A percentile compares a stretch with the other conserved stretches of the same genome.
These are phyloP conservation scores for Podaxis pistillaris DNA, from an alignment of 768 basidiomycete species.

Conservation along the genomic window DNA sequence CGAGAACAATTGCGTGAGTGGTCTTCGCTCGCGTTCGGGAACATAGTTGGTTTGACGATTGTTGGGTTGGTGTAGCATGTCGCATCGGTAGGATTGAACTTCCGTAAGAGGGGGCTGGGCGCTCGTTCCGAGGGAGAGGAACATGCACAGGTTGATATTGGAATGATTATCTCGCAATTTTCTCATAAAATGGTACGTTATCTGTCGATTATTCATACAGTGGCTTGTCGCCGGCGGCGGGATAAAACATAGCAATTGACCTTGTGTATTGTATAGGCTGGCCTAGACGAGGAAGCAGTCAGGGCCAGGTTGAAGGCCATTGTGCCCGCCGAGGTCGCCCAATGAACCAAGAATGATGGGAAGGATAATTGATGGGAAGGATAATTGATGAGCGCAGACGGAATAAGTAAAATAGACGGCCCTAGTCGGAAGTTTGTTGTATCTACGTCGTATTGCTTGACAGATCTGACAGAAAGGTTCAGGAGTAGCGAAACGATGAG, in stretches of 20 bases:
- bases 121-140: neutral
- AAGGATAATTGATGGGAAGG: too few relatives aligned
- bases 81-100: slow-evolving; percentile 22
- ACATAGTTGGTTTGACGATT: neutral
- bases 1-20: slow-evolving; percentile 41
- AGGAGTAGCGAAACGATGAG: neutral
- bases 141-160: neutral
- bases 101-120: slow-evolving; percentile 8
- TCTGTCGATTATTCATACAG: neutral
- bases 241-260: neutral
- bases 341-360: too few relatives aligned
- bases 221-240: neutral
- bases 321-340: neutral
- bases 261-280: neutral
- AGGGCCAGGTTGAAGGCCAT: neutral
- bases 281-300: too few relatives aligned
- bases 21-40: neutral
- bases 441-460: neutral
- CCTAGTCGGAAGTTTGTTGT: too few relatives aligned
- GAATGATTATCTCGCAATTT: neutral
- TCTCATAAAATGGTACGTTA: neutral
- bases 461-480: neutral
- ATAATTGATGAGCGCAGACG: too few relatives aligned
- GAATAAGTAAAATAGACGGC: too few relatives aligned
- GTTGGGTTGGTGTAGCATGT: slow-evolving; percentile 16